Percentiles rank a stretch among this genome's conserved stretches.
These are phyloP conservation scores for Tulasnella sp. DNA, from an alignment of 768 basidiomycete species.

Conservation along the genomic window DNA sequence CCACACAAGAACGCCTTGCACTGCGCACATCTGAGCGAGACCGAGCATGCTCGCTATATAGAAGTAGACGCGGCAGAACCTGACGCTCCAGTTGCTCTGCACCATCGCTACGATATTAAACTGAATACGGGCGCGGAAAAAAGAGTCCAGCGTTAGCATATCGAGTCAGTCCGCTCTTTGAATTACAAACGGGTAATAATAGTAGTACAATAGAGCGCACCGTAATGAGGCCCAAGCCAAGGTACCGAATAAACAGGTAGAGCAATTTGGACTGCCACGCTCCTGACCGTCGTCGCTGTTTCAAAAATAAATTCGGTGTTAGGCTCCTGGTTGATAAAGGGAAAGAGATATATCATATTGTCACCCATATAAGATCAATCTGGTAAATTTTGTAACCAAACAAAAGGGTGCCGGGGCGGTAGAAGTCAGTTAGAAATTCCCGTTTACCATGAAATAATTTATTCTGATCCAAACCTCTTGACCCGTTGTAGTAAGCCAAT, in stretches of 20 bases:
- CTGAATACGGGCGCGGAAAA: background rate
- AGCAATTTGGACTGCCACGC: background rate
- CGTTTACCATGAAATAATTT: no score
- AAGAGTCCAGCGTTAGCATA: background rate
- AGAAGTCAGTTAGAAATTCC: background rate
- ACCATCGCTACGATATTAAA: background rate
- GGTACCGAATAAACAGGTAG: background rate
- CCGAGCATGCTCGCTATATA: background rate
- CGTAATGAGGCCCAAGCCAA: background rate
- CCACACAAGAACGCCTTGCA: background rate
- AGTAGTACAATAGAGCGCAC: background rate
- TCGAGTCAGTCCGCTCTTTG: background rate
- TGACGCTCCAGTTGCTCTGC: background rate
- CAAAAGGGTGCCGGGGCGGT: background rate
- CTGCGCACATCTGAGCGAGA: background rate
- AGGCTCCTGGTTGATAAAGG: background rate
- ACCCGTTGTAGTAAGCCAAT: conserved; percentile 1
- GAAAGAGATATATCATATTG: no score
- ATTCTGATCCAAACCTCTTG: background rate
- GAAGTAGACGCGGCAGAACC: background rate
- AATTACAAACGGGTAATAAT: no score
- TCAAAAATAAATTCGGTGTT: no score
- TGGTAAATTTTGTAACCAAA: background rate
- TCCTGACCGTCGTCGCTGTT: background rate
- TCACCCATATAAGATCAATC: background rate